Percentiles rank a stretch among this genome's conserved stretches.
Conservation (phyloP, 768 basidiomycete species). For the Calocybe cyanea region DNA sequence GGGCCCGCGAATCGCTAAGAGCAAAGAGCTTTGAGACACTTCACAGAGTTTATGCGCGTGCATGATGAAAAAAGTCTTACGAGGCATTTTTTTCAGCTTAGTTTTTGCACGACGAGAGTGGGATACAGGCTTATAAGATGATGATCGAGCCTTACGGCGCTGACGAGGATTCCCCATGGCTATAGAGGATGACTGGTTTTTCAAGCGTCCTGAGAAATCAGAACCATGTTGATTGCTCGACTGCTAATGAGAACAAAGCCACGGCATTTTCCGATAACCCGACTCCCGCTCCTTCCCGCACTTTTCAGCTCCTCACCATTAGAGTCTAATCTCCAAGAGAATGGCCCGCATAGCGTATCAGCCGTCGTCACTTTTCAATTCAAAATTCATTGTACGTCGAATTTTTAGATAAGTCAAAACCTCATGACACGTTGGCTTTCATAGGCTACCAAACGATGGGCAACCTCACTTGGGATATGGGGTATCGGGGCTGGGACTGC, state of each 20-base stretch:
- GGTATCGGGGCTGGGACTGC: conserved; percentile 64
- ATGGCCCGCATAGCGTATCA: conserved; percentile 45
- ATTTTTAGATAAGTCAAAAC: background rate
- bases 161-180: conserved; percentile 93
- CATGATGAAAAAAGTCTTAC: conserved; percentile 37
- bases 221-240: background rate
- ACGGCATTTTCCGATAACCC: conserved; percentile 27
- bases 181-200: conserved; percentile 4
- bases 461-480: conserved; percentile 62
- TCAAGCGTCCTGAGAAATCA: conserved; percentile 1
- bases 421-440: conserved; percentile 1
- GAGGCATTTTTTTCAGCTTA: conserved; percentile 73
- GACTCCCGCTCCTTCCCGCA: conserved; percentile 28
- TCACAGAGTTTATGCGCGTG: background rate
- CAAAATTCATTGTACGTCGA: conserved; percentile 34
- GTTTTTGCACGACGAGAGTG: conserved; percentile 74
- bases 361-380: conserved; percentile 31
- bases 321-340: conserved; percentile 3
- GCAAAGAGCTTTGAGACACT: background rate
- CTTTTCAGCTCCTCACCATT: conserved; percentile 11
- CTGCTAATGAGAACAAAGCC: conserved; percentile 8
- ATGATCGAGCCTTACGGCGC: conserved; percentile 79
- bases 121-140: conserved; percentile 66
- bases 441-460: conserved; percentile 57
- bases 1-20: conserved; percentile 72